These are phyloP conservation scores for Calcarisporium arbuscula DNA, from an alignment of 2,329 filamentous ascomycete genomes.

Conservation along the genomic window DNA sequence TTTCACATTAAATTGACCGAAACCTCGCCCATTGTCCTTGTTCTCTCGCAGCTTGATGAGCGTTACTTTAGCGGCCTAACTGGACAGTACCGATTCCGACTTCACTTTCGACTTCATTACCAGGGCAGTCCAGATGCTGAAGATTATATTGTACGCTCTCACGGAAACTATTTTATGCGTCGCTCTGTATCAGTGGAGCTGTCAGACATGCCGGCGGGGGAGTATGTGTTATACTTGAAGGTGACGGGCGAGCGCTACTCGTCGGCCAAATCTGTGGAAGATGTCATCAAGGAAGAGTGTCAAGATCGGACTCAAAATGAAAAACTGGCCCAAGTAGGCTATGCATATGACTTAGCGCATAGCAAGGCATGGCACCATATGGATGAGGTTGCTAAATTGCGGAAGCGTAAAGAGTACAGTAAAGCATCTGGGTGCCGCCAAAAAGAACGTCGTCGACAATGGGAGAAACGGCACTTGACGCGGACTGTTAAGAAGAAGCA, in stretches of 20 bases:
- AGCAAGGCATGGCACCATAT: constrained; percentile 48
- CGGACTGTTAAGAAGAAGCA: constrained; percentile 35
- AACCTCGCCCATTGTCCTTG: constrained; percentile 51
- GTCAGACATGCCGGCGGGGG: constrained; percentile 45
- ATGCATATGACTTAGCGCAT: constrained; percentile 54
- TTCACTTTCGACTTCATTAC: constrained; percentile 45
- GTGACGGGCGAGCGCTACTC: constrained; percentile 44
- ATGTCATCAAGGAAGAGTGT: constrained; percentile 49
- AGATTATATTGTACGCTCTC: constrained; percentile 54
- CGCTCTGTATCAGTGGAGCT: constrained; percentile 55
- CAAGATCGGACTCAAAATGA: constrained; percentile 43
- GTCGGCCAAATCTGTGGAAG: constrained; percentile 40
- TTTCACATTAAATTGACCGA: constrained; percentile 52
- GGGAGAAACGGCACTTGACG: constrained; percentile 42
- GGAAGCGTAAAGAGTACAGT: constrained; percentile 42
- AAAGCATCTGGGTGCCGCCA: constrained; percentile 41
- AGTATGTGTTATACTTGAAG: constrained; percentile 51
- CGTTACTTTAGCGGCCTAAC: constrained; percentile 56
- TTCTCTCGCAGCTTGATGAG: constrained; percentile 55
- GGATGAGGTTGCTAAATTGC: constrained; percentile 42
- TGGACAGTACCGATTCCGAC: constrained; percentile 49
- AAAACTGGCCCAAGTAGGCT: constrained; percentile 52
- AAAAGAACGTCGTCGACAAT: constrained; percentile 39
- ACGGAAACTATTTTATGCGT: constrained; percentile 52
- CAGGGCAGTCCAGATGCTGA: constrained; percentile 43